Percentiles rank a stretch among this genome's conserved stretches.
phyloP scores from a whole-genome alignment of 352 stramenopile genomes.

The Phytophthora pinifolia region DNA sequence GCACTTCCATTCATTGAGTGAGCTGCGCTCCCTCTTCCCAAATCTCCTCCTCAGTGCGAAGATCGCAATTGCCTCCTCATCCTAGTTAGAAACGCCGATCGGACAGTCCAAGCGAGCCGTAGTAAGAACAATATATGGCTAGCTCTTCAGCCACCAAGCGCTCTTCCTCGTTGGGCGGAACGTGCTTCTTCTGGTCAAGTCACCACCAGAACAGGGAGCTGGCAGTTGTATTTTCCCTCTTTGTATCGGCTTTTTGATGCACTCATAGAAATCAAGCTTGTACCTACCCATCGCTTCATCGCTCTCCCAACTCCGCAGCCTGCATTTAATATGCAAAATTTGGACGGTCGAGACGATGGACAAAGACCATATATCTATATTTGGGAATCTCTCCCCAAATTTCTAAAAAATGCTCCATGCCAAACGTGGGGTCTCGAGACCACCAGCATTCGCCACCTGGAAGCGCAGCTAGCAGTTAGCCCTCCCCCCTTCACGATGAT shows the following conservation, averaged over 20 bases:
- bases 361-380: constrained; percentile 22
- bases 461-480: constrained; percentile 20
- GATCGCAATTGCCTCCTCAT: too few species aligned
- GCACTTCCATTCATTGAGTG: too few species aligned
- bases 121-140: too few species aligned
- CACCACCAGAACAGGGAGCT: constrained; percentile 9
- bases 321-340: constrained; percentile 12
- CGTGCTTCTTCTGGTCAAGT: too few species aligned
- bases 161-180: too few species aligned
- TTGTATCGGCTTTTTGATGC: neutral
- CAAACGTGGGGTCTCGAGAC: constrained; percentile 31
- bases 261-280: neutral
- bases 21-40: too few species aligned
- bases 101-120: too few species aligned
- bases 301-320: constrained; percentile 20
- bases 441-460: constrained; percentile 43
- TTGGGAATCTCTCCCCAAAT: constrained; percentile 5
- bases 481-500: constrained; percentile 43
- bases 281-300: neutral
- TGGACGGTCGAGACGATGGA: constrained; percentile 13
- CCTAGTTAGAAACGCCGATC: too few species aligned
- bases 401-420: constrained; percentile 16
- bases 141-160: too few species aligned
- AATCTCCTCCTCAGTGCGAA: too few species aligned
- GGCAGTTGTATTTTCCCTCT: neutral